A percentile compares a stretch with the other conserved stretches of the same genome.
phyloP scores from a whole-genome alignment of 192 early-diverging fungal genomes.

The Tieghemiomyces parasiticus region DNA sequence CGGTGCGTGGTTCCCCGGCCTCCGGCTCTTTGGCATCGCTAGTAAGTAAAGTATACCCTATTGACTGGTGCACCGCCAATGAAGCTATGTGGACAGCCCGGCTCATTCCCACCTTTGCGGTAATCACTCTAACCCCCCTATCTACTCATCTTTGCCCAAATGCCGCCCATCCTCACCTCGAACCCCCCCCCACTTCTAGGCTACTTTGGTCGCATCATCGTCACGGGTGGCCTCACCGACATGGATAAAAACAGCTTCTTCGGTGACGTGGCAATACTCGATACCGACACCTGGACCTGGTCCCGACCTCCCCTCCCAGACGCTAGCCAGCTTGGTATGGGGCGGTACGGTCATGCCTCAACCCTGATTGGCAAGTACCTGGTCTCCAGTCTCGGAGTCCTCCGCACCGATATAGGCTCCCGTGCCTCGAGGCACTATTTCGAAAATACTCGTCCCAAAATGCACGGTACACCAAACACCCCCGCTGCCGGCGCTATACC shows the following conservation, averaged over 20 bases:
- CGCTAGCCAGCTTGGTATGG: not conserved
- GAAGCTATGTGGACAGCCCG: no score
- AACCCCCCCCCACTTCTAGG: no score
- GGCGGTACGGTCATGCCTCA: slow-evolving; percentile 7
- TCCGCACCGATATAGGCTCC: not conserved
- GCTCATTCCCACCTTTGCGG: no score
- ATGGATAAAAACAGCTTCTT: slow-evolving; percentile 17
- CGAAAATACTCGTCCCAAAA: no score
- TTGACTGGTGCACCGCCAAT: no score
- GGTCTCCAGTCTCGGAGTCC: not conserved
- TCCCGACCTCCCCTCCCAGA: slow-evolving; percentile 4
- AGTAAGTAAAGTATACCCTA: no score
- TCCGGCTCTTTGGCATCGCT: slow-evolving; percentile 10
- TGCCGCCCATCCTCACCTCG: no score
- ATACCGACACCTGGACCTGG: slow-evolving; percentile 28
- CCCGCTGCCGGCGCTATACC: not conserved
- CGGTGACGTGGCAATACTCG: slow-evolving; percentile 26
- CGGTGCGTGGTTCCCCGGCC: slow-evolving; percentile 13
- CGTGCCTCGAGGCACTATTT: not conserved
- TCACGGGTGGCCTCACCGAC: slow-evolving; percentile 25
- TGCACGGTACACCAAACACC: no score
- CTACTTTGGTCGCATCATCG: slow-evolving; percentile 23
- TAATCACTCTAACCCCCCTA: no score
- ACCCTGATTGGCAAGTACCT: slow-evolving; percentile 10
- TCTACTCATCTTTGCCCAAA: no score